phyloP scores from a whole-genome alignment of 176 grass and related monocot genomes.

The Carex pumila region DNA sequence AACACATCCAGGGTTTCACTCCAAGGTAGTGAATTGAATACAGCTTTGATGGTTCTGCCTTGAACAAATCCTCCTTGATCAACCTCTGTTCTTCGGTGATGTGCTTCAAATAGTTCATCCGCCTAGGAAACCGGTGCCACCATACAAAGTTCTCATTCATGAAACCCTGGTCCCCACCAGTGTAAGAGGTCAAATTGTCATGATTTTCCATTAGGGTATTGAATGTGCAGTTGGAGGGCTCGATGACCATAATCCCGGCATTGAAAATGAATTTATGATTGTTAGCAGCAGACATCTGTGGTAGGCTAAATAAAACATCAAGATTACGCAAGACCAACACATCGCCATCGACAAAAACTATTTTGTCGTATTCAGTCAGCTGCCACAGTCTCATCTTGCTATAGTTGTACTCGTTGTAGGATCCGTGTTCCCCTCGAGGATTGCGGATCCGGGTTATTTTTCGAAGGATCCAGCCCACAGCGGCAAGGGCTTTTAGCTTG shows the following conservation, averaged over 20 bases:
- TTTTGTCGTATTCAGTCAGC: conserved; percentile 67
- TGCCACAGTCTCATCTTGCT: conserved; percentile 95
- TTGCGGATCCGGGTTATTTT: conserved; percentile 65
- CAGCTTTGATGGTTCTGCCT: conserved; percentile 43
- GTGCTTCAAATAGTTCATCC: conserved; percentile 78
- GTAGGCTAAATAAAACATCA: conserved; percentile 59
- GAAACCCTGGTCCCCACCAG: conserved; percentile 92
- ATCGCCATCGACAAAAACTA: conserved; percentile 80
- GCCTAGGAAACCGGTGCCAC: conserved; percentile 76
- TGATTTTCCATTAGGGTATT: conserved; percentile 30
- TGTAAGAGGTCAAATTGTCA: conserved; percentile 53
- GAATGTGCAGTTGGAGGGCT: conserved; percentile 84
- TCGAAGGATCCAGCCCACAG: conserved; percentile 42
- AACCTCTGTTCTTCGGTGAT: conserved; percentile 30
- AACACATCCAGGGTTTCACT: conserved; percentile 69
- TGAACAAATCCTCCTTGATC: conserved; percentile 58
- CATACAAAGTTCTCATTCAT: conserved; percentile 88
- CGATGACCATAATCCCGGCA: conserved; percentile 70
- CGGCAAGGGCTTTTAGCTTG: conserved; percentile 37
- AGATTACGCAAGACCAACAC: conserved; percentile 67
- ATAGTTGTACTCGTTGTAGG: conserved; percentile 92
- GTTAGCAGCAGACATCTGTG: conserved; percentile 53
- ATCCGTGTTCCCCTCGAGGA: conserved; percentile 37
- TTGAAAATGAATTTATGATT: conserved; percentile 68
- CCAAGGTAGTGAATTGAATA: conserved; percentile 71